Percentiles rank a stretch among this genome's conserved stretches.
phyloP scores from a whole-genome alignment of 73 alveolate genomes.

The Halteria grandinella region DNA sequence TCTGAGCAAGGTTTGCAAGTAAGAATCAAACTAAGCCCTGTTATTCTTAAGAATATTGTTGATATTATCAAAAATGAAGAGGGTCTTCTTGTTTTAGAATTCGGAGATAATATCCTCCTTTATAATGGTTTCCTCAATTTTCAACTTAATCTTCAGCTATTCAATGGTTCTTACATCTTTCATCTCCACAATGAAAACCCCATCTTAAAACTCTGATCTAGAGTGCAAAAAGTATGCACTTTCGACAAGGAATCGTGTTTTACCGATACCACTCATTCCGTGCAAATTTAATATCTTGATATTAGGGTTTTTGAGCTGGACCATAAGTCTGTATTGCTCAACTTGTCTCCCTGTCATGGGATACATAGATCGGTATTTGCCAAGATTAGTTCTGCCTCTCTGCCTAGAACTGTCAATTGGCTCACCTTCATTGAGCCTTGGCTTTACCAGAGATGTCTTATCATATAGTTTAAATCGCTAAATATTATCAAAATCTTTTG shows the following conservation, averaged over 20 bases:
- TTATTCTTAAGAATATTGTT: conserved; percentile 52
- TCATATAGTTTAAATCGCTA: too few relatives aligned
- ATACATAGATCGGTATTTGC: neutral
- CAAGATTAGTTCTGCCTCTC: conserved; percentile 63
- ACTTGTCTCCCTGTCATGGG: conserved; percentile 67
- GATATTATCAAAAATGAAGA: conserved; percentile 55
- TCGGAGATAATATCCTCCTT: conserved; percentile 9
- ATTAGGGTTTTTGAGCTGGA: conserved; percentile 1
- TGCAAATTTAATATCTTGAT: conserved; percentile 36
- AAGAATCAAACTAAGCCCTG: conserved; percentile 52
- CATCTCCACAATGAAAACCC: conserved; percentile 43
- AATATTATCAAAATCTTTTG: too few relatives aligned
- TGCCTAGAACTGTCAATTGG: conserved; percentile 57
- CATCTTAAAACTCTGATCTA: conserved; percentile 45
- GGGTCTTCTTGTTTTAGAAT: conserved; percentile 29
- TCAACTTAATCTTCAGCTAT: conserved; percentile 4
- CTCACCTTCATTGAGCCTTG: too few relatives aligned
- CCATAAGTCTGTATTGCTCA: conserved; percentile 20
- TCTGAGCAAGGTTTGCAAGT: conserved; percentile 23
- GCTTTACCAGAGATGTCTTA: too few relatives aligned
- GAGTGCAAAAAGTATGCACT: conserved; percentile 47
- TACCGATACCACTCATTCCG: conserved; percentile 65
- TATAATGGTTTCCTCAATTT: conserved; percentile 17
- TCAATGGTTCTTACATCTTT: conserved; percentile 41
- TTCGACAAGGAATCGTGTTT: conserved; percentile 58